Conservation (phyloP, 1,284 basidiomycete genomes). For the Cutaneotrichosporon cutaneum region DNA sequence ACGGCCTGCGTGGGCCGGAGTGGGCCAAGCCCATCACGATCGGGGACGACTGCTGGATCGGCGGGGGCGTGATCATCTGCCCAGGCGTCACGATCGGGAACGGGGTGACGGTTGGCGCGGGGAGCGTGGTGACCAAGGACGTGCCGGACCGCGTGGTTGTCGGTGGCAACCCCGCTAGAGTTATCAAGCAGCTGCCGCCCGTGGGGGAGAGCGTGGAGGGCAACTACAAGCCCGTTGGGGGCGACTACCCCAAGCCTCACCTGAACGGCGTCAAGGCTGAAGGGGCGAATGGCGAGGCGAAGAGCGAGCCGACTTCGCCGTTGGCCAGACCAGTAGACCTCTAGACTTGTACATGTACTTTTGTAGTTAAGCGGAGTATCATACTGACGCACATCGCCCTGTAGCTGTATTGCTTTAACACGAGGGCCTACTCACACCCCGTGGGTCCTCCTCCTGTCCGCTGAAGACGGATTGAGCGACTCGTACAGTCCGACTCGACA, state of each 20-base stretch:
- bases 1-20: constrained; percentile 47
- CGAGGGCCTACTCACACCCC: too few relatives aligned
- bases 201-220: constrained; percentile 28
- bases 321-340: background rate
- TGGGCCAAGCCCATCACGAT: constrained; percentile 51
- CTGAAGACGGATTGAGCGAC: too few relatives aligned
- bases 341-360: background rate
- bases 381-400: too few relatives aligned
- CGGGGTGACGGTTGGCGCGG: constrained; percentile 56
- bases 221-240: constrained; percentile 3
- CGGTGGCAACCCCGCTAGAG: constrained; percentile 55
- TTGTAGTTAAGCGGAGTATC: background rate
- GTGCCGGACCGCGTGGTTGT: constrained; percentile 53
- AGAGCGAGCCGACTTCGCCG: background rate
- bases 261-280: background rate
- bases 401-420: too few relatives aligned
- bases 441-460: too few relatives aligned
- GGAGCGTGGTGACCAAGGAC: constrained; percentile 55
- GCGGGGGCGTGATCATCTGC: constrained; percentile 54
- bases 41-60: constrained; percentile 55
- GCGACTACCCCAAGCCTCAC: background rate
- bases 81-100: constrained; percentile 56
- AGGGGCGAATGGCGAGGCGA: background rate
- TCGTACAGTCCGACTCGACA: too few relatives aligned
- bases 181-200: constrained; percentile 50